Evolutionary conservation across 208 protist genomes (phyloP).

Genomic region (Wallacemonas sp.): DNA sequence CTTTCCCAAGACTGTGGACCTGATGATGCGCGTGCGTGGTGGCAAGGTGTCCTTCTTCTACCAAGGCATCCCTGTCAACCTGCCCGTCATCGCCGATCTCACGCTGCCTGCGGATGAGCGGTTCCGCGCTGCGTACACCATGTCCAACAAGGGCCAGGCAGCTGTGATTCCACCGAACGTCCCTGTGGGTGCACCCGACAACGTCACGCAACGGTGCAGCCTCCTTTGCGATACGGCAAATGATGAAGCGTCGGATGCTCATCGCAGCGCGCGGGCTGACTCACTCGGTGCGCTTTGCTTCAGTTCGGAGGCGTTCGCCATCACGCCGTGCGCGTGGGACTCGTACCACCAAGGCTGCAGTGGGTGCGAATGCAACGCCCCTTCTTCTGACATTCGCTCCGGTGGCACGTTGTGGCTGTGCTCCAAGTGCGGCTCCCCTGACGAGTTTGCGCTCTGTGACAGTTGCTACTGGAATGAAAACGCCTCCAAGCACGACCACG

Average conservation of each 20-base stretch:
- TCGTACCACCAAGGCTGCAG: neutral
- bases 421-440: neutral
- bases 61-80: neutral
- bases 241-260: neutral
- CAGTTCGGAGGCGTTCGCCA: constrained; percentile 1
- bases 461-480: neutral
- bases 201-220: neutral
- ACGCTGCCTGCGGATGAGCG: neutral
- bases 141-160: constrained; percentile 1
- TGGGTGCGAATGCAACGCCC: neutral
- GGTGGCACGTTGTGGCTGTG: neutral
- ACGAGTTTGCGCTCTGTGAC: neutral
- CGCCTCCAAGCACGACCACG: neutral
- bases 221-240: neutral
- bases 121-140: neutral
- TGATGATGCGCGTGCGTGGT: no score
- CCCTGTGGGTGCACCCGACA: neutral
- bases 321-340: neutral
- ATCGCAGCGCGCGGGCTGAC: neutral
- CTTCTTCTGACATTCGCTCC: neutral
- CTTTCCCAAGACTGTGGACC: no score
- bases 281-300: neutral
- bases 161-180: constrained; percentile 2
- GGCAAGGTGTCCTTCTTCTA: neutral
- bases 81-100: neutral